Base-by-base conservation (phyloP, 352 stramenopile species). In the Phytophthora crassamura region DNA sequence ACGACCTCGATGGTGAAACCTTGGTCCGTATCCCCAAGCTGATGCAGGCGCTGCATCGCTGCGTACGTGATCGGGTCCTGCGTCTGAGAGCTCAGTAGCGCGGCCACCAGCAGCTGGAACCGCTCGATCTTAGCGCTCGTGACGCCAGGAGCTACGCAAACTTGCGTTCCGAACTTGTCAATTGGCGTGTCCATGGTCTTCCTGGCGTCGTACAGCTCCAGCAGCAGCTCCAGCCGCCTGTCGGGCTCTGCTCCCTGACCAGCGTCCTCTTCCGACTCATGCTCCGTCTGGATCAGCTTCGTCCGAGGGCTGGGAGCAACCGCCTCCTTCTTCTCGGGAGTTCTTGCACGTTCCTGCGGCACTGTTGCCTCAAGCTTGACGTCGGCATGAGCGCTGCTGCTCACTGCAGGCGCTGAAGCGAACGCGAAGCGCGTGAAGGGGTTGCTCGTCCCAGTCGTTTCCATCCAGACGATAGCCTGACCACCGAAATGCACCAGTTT, bases 81-180 rank as follows among this genome's bases (percentile, higher is more conserved):
- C 1, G 85, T 94, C 69, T 94, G 85, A 10, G 85, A 87, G 60
- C 85, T 94, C 34, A 94, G 54, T 22, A 94, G 33, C 20, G 84
- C 76, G 0, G 73, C 86, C 3, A 90, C 74, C 11, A 92, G 53
- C 32, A 92, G 72, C 42, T 92, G 81, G 64, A 91, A 91, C 9
- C 82, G 74, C 66, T 78, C 50, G 5, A 67, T 45, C n/a, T 75
- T 75, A 10, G 55, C 65, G 50, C 45, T 64, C 0, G 20, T 54
- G 5, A 64, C 67, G 6, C 53, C 42, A 12, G 61, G 33, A 56
- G 65, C 74, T 18, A 89, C 73, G 43, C 84, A 93, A 10, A 69
- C 78, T 11, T 93, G 82, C 11, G 84, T 93, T 20, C 84, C 84
- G 62, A 84, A 91, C 42, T 65, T 61, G 69, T 93, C 82, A 38